Evolutionary conservation across 83 land plant genomes (phyloP), one percentile per base, ranked within the genome.

Genomic region (Diphasiastrum complanatum): DNA sequence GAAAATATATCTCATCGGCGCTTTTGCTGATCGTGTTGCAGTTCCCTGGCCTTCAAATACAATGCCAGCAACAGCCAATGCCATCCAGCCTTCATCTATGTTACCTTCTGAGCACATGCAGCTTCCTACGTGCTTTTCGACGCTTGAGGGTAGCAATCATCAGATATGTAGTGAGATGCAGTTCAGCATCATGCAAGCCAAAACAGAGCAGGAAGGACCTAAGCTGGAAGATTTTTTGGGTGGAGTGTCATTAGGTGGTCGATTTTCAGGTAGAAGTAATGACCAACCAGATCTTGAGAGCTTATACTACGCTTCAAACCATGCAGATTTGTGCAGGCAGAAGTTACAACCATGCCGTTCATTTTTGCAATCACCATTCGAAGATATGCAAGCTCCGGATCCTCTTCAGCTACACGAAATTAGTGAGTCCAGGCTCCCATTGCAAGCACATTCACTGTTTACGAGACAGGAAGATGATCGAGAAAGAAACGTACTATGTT

Each of bases 161-260:
- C 46, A 33, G 12, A 55, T 55, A n/a, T n/a, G n/a, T n/a, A n/a
- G n/a, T n/a, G n/a, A n/a, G n/a, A n/a, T n/a, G n/a, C 45, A 41
- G 0, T 41, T 11, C 34, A 8, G 31, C 12, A 25, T 40, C 5
- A n/a, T 22, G 41, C 34, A 64, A 32, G 28, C 61, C 19, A 65
- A 65, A 18, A 29, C 20, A 11, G 68, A 60, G 8, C 30, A 54
- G 28, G 59, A 55, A 30, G 59, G n/a, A 11, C 59, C 59, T 11
- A 55, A 55, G 35, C 59, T 55, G 8, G 59, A 24, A 30, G 59
- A 55, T 19, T 55, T 55, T 30, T 30, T 55, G 59, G 59, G 59
- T 11, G 59, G 59, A 11, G 59, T 14, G 11, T 55, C 59, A 24
- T 11, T 27, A 1, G 59, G n/a, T 14, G n/a, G n/a, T n/a, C n/a